Evolutionary conservation across 2,329 filamentous ascomycete genomes (phyloP), one percentile per base, ranked within the genome.

Genomic region (Epichloe aotearoae): DNA sequence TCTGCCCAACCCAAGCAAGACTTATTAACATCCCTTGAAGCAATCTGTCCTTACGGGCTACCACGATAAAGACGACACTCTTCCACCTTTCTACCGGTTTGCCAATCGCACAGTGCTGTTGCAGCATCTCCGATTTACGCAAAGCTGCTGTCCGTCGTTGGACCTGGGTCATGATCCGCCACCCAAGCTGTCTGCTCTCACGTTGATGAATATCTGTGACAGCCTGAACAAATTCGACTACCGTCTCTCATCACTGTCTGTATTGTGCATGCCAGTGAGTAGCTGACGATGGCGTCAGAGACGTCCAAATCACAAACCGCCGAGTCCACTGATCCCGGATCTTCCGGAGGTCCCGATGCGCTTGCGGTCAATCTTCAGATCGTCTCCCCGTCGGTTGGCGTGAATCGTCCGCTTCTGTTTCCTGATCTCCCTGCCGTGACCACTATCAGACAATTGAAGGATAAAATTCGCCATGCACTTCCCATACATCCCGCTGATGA

Each of bases 371-470:
- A 74, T 52, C 68, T 83, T 47, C 73, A 79, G 54, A 67, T 83
- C 52, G 61, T 83, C 40, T 83, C 79, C 53, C 79, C 79, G 4
- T 81, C 77, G 14, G 65, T 72, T 47, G 73, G 72, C 37, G 74
- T 80, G 12, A 72, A 69, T 48, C 68, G 70, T 19, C 74, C 74
- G 15, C 61, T 82, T 47, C 62, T 66, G 41, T 76, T 82, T 45
- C 66, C 71, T 23, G 62, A 66, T 20, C 62, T 82, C 11, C 66
- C 74, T 14, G 67, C 69, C 40, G 66, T 67, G 1, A 79, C 75
- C 2, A 81, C 77, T 0, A 67, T 83, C 46, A 72, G 71, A 51
- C 67, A 80, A 61, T 65, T 83, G 36, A 83, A 82, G 61, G 72
- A 73, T 42, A 76, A 68, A 60, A 80, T 83, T 52, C 74, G 77